A percentile compares a stretch with the other conserved stretches of the same genome.
These are phyloP conservation scores for Vicia villosa DNA, from an alignment of 306 rosid genomes.

Conservation along the genomic window DNA sequence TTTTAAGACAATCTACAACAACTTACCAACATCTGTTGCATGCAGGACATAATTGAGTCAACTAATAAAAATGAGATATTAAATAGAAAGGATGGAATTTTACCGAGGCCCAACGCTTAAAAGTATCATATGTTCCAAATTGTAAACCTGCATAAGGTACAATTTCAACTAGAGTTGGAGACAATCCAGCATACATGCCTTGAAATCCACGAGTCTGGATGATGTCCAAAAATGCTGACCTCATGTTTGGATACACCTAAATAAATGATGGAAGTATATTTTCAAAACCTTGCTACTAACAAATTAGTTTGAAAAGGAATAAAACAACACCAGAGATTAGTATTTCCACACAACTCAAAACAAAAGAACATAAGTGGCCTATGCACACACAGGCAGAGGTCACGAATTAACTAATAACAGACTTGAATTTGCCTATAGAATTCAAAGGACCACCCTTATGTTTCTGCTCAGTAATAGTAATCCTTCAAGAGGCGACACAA, in stretches of 20 bases:
- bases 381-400: too few relatives aligned
- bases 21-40: constrained; percentile 18
- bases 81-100: constrained; percentile 38
- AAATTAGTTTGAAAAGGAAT: constrained; percentile 23
- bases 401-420: constrained; percentile 23
- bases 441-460: constrained; percentile 7
- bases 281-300: constrained; percentile 7
- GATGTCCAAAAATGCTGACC: constrained; percentile 77
- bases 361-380: not conserved
- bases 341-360: constrained; percentile 19
- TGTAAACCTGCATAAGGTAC: constrained; percentile 96
- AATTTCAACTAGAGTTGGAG: constrained; percentile 95
- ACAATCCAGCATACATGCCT: constrained; percentile 87
- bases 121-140: constrained; percentile 92
- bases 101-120: constrained; percentile 89
- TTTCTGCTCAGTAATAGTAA: not conserved
- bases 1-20: constrained; percentile 7
- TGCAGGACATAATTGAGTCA: constrained; percentile 9
- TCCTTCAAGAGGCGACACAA: constrained; percentile 3
- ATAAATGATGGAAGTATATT: constrained; percentile 33
- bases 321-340: constrained; percentile 1
- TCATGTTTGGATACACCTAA: constrained; percentile 90
- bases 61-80: not conserved
- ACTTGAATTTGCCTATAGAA: not conserved
- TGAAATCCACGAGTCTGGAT: constrained; percentile 62